These are phyloP conservation scores for Grosmannia penicillata DNA, from an alignment of 2,329 filamentous ascomycete species.

Conservation along the genomic window DNA sequence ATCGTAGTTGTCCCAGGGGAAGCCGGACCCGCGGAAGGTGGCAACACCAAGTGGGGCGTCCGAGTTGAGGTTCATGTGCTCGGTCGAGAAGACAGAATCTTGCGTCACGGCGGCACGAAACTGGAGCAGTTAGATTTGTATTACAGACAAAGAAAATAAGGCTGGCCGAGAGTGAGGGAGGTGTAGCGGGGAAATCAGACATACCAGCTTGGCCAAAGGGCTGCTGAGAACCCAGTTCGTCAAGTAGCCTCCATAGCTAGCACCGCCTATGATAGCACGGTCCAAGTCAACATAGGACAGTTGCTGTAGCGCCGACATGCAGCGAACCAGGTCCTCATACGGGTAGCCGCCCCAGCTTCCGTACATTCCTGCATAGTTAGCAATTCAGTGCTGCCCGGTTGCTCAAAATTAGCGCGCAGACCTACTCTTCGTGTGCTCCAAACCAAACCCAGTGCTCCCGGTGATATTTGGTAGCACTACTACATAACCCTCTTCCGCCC, in stretches of 20 bases:
- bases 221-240: constrained; percentile 44
- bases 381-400: not conserved
- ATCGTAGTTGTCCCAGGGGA: constrained; percentile 28
- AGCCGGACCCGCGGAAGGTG: constrained; percentile 27
- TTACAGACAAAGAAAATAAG: constrained; percentile 5
- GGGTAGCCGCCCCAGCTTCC: constrained; percentile 37
- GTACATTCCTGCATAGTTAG: constrained; percentile 21
- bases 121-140: constrained; percentile 11
- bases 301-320: constrained; percentile 33
- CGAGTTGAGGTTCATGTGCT: constrained; percentile 11
- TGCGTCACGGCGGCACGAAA: constrained; percentile 43
- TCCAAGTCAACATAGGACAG: constrained; percentile 37
- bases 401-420: not conserved
- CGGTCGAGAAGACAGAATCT: constrained; percentile 26
- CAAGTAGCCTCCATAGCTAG: constrained; percentile 45
- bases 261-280: constrained; percentile 36
- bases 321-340: constrained; percentile 39
- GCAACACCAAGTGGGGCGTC: constrained; percentile 9
- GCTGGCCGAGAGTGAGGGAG: not conserved
- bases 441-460: constrained; percentile 41
- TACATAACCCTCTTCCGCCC: constrained; percentile 46
- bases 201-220: constrained; percentile 29
- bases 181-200: constrained; percentile 1
- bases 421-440: constrained; percentile 16
- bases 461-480: constrained; percentile 45